phyloP scores from a whole-genome alignment of 257 asterid species.

The Solanum ahanhuiri region DNA sequence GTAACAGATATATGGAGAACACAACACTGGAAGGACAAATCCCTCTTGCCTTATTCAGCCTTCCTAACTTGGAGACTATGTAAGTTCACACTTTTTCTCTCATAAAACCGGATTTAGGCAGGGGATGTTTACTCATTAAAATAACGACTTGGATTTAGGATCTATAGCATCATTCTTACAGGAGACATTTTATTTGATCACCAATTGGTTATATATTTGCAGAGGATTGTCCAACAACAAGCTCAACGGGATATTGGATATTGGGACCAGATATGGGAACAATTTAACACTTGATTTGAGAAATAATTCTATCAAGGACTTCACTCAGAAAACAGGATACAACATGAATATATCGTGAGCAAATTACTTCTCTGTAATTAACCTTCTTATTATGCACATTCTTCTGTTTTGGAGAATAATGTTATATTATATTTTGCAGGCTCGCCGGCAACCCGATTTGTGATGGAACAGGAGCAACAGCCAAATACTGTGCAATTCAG shows the following conservation, averaged over 20 bases:
- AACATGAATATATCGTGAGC: constrained; percentile 37
- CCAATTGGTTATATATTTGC: constrained; percentile 7
- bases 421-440: constrained; percentile 22
- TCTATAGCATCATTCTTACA: neutral
- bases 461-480: constrained; percentile 28
- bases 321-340: constrained; percentile 38
- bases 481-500: constrained; percentile 28
- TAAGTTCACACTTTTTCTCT: constrained; percentile 21
- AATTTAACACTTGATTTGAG: constrained; percentile 56
- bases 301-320: constrained; percentile 45
- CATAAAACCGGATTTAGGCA: neutral
- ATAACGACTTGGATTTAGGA: neutral
- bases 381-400: neutral
- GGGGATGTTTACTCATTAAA: neutral
- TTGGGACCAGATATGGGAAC: constrained; percentile 50
- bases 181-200: neutral
- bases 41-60: constrained; percentile 41
- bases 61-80: constrained; percentile 65
- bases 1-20: constrained; percentile 55
- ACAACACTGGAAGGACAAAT: constrained; percentile 49
- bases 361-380: neutral
- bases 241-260: constrained; percentile 49
- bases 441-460: constrained; percentile 66
- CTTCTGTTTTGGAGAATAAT: neutral
- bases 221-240: constrained; percentile 58